phyloP scores from a whole-genome alignment of 1,284 basidiomycete species.

The Leccinum fallax region DNA sequence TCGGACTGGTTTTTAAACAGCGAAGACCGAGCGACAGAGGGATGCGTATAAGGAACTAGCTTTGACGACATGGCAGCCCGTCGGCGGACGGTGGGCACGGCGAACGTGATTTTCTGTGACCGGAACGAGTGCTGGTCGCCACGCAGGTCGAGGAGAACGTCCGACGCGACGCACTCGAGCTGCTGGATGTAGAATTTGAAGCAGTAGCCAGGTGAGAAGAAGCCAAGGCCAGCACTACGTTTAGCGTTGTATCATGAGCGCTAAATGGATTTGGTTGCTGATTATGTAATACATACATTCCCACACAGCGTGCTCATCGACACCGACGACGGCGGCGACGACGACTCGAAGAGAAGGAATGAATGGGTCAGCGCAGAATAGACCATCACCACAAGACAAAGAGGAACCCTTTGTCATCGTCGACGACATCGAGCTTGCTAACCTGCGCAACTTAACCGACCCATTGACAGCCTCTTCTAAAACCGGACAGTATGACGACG shows the following conservation, averaged over 20 bases:
- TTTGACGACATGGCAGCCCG: constrained; percentile 49
- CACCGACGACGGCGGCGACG: constrained; percentile 12
- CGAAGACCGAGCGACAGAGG: constrained; percentile 51
- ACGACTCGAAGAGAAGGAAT: constrained; percentile 6
- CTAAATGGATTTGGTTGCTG: constrained; percentile 30
- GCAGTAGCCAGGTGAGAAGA: constrained; percentile 24
- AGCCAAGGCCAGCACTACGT: constrained; percentile 27
- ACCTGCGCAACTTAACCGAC: constrained; percentile 35
- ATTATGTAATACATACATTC: constrained; percentile 36
- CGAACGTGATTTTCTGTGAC: constrained; percentile 8
- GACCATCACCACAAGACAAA: background rate
- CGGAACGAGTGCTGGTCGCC: constrained; percentile 14
- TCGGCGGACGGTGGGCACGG: constrained; percentile 21
- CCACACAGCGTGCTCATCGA: constrained; percentile 21
- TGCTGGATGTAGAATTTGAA: constrained; percentile 19
- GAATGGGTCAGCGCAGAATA: constrained; percentile 12
- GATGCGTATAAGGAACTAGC: constrained; percentile 48
- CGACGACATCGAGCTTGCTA: constrained; percentile 41
- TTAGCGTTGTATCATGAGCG: constrained; percentile 33
- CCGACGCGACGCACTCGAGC: constrained; percentile 22
- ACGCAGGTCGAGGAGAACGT: constrained; percentile 11
- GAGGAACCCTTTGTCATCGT: background rate
- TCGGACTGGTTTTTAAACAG: constrained; percentile 64
- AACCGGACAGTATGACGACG: constrained; percentile 8
- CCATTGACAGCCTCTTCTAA: constrained; percentile 27